Conservation (phyloP, 2,329 filamentous ascomycete species). For the Capronia epimyces region DNA sequence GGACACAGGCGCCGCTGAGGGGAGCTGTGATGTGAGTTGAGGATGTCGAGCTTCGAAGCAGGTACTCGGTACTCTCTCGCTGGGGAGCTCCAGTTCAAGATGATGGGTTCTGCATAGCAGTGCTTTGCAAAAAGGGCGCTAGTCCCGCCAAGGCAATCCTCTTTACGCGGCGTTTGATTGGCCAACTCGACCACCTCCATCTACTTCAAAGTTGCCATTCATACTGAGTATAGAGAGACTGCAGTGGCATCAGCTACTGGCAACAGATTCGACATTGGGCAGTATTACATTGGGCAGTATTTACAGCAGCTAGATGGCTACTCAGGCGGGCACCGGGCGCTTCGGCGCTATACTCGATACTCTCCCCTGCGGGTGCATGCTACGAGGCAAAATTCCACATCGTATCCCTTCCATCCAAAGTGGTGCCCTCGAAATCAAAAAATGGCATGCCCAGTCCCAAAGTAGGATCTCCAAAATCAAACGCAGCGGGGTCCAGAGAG, state of each 20-base stretch:
- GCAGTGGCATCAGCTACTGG: too few species aligned
- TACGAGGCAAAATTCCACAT: constrained; percentile 25
- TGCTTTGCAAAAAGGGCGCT: constrained; percentile 9
- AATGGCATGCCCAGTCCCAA: constrained; percentile 30
- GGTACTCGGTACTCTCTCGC: constrained; percentile 1
- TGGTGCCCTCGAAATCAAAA: constrained; percentile 31
- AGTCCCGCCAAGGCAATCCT: constrained; percentile 8
- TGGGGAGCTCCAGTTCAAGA: constrained; percentile 10
- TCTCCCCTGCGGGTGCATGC: not conserved
- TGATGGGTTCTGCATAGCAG: not conserved
- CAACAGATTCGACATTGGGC: too few species aligned
- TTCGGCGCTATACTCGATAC: too few species aligned
- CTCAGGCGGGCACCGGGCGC: too few species aligned
- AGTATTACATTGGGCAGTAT: too few species aligned
- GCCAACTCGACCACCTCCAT: not conserved
- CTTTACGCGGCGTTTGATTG: constrained; percentile 20
- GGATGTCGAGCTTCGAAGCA: constrained; percentile 17
- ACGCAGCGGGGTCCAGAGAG: constrained; percentile 22
- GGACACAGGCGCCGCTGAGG: constrained; percentile 2
- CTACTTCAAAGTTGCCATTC: too few species aligned
- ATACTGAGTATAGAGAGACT: too few species aligned
- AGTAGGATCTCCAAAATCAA: constrained; percentile 29
- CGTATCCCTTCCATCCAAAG: constrained; percentile 18
- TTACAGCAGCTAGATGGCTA: too few species aligned
- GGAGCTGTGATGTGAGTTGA: constrained; percentile 7